These are phyloP conservation scores for Botryotinia narcissicola DNA, from an alignment of 2,329 filamentous ascomycete genomes.

Conservation along the genomic window DNA sequence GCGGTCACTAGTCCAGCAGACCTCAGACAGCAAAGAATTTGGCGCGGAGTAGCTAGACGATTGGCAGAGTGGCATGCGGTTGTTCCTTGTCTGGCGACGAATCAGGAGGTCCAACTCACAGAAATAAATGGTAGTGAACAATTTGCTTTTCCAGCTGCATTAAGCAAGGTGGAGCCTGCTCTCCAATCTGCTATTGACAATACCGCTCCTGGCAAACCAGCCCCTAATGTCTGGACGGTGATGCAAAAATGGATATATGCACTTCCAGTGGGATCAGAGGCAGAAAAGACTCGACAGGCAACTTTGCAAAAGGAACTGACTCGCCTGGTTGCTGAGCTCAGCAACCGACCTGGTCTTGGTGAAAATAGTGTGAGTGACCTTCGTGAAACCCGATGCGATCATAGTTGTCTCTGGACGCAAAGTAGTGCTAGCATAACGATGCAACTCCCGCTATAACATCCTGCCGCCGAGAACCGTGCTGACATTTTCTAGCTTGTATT, in stretches of 20 bases:
- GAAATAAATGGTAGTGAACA: slow-evolving; percentile 42
- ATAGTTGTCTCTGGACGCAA: slow-evolving; percentile 10
- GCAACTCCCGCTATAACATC: background rate
- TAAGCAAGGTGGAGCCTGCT: slow-evolving; percentile 39
- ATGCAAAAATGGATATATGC: slow-evolving; percentile 95
- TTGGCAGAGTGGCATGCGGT: slow-evolving; percentile 91
- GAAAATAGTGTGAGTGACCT: slow-evolving; percentile 62
- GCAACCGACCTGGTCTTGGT: slow-evolving; percentile 74
- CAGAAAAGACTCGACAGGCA: slow-evolving; percentile 64
- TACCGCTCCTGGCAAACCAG: slow-evolving; percentile 63
- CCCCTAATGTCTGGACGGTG: slow-evolving; percentile 91
- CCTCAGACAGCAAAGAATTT: slow-evolving; percentile 71
- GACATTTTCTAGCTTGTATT: slow-evolving; percentile 68
- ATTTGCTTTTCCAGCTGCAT: slow-evolving; percentile 32
- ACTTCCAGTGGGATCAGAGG: slow-evolving; percentile 69
- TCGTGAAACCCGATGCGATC: slow-evolving; percentile 18
- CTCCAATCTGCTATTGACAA: slow-evolving; percentile 47
- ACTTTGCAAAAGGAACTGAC: slow-evolving; percentile 72
- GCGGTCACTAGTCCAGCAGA: slow-evolving; percentile 77
- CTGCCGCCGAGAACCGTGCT: slow-evolving; percentile 19
- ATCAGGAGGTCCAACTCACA: slow-evolving; percentile 29
- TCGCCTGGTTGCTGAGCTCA: slow-evolving; percentile 66
- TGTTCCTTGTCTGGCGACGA: slow-evolving; percentile 54
- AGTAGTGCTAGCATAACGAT: slow-evolving; percentile 14
- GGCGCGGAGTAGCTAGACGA: slow-evolving; percentile 76